phyloP scores from a whole-genome alignment of 169 alveolate genomes.

The Amoebophrya sp. region DNA sequence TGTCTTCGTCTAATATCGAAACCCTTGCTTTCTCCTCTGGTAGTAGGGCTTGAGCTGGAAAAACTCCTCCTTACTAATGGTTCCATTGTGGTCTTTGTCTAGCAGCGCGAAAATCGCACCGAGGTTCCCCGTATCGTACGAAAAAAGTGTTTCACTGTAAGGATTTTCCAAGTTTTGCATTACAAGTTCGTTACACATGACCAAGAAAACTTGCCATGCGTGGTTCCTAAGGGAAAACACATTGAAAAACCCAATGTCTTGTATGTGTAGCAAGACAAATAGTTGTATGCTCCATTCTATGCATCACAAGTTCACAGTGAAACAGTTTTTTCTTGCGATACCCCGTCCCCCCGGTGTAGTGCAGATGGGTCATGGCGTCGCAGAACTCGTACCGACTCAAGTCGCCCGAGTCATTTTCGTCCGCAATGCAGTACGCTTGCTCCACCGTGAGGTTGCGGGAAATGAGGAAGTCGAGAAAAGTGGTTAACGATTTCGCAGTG shows the following conservation, averaged over 20 bases:
- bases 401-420: neutral
- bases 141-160: too few relatives aligned
- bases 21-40: neutral
- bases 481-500: too few relatives aligned
- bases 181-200: too few relatives aligned
- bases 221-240: too few relatives aligned
- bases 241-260: too few relatives aligned
- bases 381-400: neutral
- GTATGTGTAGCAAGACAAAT: too few relatives aligned
- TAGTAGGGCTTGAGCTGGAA: slow-evolving; percentile 14
- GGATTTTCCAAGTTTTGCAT: too few relatives aligned
- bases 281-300: too few relatives aligned
- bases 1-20: neutral
- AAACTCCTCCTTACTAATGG: neutral
- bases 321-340: too few relatives aligned
- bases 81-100: neutral
- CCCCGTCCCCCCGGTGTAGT: neutral
- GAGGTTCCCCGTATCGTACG: too few relatives aligned
- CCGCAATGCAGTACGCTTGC: neutral
- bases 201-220: too few relatives aligned
- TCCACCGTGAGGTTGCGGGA: neutral
- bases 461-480: neutral
- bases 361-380: neutral
- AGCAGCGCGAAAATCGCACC: neutral
- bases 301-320: too few relatives aligned